Percentiles rank a stretch among this genome's conserved stretches.
These are phyloP conservation scores for Lactarius sanguifluus DNA, from an alignment of 768 basidiomycete species.

Conservation along the genomic window DNA sequence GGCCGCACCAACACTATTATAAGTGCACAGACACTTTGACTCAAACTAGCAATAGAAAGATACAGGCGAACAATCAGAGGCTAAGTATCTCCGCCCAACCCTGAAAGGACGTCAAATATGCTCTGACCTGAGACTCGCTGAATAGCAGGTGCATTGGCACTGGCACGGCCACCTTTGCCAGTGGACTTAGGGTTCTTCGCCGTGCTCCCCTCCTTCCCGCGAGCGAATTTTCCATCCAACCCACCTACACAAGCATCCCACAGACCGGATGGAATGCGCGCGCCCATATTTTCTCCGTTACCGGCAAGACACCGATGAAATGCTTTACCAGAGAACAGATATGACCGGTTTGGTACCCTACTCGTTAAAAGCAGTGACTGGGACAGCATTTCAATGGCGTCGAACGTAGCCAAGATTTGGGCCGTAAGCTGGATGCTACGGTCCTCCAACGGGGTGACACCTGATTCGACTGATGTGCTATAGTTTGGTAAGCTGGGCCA, in stretches of 20 bases:
- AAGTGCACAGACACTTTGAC: neutral
- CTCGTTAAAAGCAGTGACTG: constrained; percentile 60
- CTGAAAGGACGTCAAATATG: constrained; percentile 21
- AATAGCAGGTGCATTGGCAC: neutral
- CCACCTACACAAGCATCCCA: constrained; percentile 30
- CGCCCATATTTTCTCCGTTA: constrained; percentile 30
- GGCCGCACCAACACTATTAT: neutral
- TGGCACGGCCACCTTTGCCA: constrained; percentile 37
- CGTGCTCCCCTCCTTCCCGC: constrained; percentile 15
- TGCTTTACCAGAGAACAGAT: constrained; percentile 54
- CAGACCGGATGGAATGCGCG: constrained; percentile 18
- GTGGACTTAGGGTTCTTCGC: constrained; percentile 31
- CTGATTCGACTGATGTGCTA: constrained; percentile 20
- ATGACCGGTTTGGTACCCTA: constrained; percentile 46
- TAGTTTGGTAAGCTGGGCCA: constrained; percentile 14
- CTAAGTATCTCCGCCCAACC: constrained; percentile 15
- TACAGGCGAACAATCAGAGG: neutral
- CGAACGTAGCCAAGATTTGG: constrained; percentile 58
- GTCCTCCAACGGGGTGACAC: constrained; percentile 46
- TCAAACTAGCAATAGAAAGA: too few relatives aligned
- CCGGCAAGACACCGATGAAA: constrained; percentile 56
- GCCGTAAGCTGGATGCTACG: constrained; percentile 68
- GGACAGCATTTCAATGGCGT: constrained; percentile 58
- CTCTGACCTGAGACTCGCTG: constrained; percentile 1
- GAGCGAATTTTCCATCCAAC: constrained; percentile 19